Evolutionary conservation across 108 stramenopile genomes (phyloP).

Genomic region (Skeletonema costatum): DNA sequence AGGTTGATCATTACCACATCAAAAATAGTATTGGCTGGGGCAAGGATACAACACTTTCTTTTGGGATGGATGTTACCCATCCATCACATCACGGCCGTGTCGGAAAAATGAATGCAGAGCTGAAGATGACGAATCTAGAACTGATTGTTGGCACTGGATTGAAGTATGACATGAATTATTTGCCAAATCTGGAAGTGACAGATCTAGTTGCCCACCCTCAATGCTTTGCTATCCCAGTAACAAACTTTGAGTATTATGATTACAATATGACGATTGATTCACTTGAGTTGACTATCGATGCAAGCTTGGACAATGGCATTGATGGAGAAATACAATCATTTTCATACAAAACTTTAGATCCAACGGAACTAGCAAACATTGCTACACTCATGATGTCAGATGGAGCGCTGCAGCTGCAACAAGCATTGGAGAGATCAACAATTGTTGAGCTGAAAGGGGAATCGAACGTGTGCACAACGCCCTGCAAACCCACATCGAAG

Average conservation of each 20-base stretch:
- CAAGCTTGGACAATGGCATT: conserved; percentile 7
- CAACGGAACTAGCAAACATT: conserved; percentile 25
- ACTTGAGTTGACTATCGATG: conserved; percentile 38
- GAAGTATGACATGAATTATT: conserved; percentile 46
- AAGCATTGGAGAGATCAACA: conserved; percentile 10
- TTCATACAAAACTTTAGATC: conserved; percentile 19
- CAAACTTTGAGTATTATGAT: conserved; percentile 30
- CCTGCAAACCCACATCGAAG: conserved; percentile 36
- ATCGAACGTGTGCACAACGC: conserved; percentile 23
- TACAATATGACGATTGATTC: conserved; percentile 59
- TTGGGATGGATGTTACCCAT: conserved; percentile 36
- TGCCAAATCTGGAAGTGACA: conserved; percentile 25
- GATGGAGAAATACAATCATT: conserved; percentile 5
- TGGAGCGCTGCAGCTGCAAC: conserved; percentile 15
- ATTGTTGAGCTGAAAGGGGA: conserved; percentile 8
- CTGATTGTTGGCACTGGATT: conserved; percentile 41
- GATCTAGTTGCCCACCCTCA: conserved; percentile 41
- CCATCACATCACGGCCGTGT: conserved; percentile 7
- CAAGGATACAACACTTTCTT: conserved; percentile 14
- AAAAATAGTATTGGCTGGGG: conserved; percentile 39
- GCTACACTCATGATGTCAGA: conserved; percentile 22
- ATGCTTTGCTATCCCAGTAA: conserved; percentile 30
- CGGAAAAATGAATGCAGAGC: conserved; percentile 23
- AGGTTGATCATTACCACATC: conserved; percentile 50
- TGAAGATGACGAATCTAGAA: conserved; percentile 17